Conservation (phyloP, 1,284 basidiomycete species). For the Cerrena zonata region DNA sequence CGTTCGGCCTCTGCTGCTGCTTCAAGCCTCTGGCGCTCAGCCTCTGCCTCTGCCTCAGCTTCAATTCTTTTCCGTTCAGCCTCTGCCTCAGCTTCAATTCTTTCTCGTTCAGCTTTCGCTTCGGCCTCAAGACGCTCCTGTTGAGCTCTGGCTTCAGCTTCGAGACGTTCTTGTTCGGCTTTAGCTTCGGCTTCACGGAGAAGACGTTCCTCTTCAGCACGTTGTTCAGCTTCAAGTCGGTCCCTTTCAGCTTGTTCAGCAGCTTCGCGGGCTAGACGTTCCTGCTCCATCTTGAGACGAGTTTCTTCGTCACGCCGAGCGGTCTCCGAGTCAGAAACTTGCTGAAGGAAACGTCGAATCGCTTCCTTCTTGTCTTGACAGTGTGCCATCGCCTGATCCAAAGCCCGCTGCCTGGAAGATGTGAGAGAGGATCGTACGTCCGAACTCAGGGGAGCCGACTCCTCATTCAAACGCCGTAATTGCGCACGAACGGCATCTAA, state of each 20-base stretch:
- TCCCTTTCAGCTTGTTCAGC: conserved; percentile 21
- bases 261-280: conserved; percentile 31
- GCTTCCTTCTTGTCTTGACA: conserved; percentile 45
- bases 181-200: conserved; percentile 30
- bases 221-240: conserved; percentile 21
- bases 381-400: conserved; percentile 47
- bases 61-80: conserved; percentile 17
- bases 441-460: conserved; percentile 35
- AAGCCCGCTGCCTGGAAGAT: conserved; percentile 38
- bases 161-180: conserved; percentile 25
- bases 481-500: conserved; percentile 38
- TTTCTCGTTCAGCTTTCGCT: conserved; percentile 25
- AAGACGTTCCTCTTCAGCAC: conserved; percentile 26
- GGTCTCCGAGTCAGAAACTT: conserved; percentile 19
- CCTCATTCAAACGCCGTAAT: conserved; percentile 45
- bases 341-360: conserved; percentile 31
- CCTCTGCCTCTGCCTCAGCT: conserved; percentile 22
- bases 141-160: conserved; percentile 25
- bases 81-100: conserved; percentile 21
- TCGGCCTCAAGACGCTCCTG: conserved; percentile 29
- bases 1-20: conserved; percentile 24
- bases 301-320: conserved; percentile 24
- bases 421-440: conserved; percentile 41
- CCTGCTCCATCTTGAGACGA: conserved; percentile 29
- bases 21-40: conserved; percentile 26